Base-by-base conservation (phyloP, 73 alveolate species). In the Paramecium pentaurelia region DNA sequence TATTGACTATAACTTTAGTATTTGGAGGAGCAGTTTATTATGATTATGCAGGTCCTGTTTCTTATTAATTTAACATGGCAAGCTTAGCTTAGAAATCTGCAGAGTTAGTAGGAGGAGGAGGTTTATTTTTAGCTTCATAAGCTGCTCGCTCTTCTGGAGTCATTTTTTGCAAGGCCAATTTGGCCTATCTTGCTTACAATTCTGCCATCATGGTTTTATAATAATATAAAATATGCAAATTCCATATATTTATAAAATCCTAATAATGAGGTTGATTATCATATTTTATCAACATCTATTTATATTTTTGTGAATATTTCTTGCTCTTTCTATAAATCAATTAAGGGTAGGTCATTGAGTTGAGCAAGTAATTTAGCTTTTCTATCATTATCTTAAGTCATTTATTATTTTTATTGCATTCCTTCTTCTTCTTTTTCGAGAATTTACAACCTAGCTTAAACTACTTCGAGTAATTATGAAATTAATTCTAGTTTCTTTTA, bases 121-220 rank as follows among this genome's bases (percentile, higher is more conserved):
- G 91, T n/a, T 77, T 44, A 42, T 45, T 80, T 12, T 49, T 49
- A 20, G 22, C 73, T 47, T 80, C 91, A 8, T 20, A 34, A 0
- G 45, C 75, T 10, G 91, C 91, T 45, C 75, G n/a, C 30, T 80
- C 77, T 22, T 45, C 91, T 45, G 91, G 91, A 8, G 77, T 45
- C 91, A 80, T 80, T 11, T 20, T 27, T 27, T 80, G 37, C 37
- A 77, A 28, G 49, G 47, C 32, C 91, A 38, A n/a, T 49, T 80
- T 45, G 51, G 77, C 36, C 54, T 40, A 9, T 36, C 14, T 80
- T 25, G 77, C 77, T 47, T 80, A 18, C 44, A 80, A 36, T 80
- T 80, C 77, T 80, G 91, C 91, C 77, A 80, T 25, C 91, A 80
- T 80, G 77, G 38, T 16, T 80, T 80, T 45, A 80, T 45, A 80